Evolutionary conservation across 169 alveolate genomes (phyloP).

Genomic region (Plasmodium yoelii): DNA sequence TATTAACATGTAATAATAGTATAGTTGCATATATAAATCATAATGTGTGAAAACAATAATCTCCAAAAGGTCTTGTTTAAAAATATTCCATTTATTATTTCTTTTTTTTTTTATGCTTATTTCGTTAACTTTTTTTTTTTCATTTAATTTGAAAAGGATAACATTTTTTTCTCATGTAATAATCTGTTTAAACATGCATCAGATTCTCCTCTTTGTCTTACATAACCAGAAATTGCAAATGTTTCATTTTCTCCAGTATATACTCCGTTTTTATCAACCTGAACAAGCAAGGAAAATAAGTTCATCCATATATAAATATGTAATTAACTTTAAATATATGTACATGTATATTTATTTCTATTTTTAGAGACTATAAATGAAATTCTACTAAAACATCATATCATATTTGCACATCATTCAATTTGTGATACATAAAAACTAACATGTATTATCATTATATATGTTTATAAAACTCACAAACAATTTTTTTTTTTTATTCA

Average conservation of each 20-base stretch:
- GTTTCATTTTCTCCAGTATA: constrained; percentile 89
- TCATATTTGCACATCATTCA: no score
- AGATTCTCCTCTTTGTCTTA: constrained; percentile 94
- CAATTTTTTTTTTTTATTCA: neutral
- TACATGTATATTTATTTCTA: neutral
- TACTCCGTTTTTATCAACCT: constrained; percentile 91
- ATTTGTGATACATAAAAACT: neutral
- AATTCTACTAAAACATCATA: no score
- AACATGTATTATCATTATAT: neutral
- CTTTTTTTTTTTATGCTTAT: no score
- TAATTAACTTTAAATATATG: neutral
- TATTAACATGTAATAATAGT: no score
- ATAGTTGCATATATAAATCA: no score
- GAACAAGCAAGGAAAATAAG: constrained; percentile 78
- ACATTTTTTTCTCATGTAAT: constrained; percentile 90
- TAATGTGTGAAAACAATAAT: no score
- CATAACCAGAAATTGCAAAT: constrained; percentile 92
- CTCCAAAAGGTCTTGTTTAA: no score
- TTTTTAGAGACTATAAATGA: no score
- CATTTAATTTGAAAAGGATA: constrained; percentile 86
- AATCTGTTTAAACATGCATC: constrained; percentile 95
- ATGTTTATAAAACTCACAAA: neutral
- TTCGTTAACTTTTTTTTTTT: neutral
- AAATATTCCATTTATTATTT: no score
- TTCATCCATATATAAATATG: neutral